Evolutionary conservation across 192 early-diverging fungal genomes (phyloP).

Genomic region (Geranomyces michiganensis): DNA sequence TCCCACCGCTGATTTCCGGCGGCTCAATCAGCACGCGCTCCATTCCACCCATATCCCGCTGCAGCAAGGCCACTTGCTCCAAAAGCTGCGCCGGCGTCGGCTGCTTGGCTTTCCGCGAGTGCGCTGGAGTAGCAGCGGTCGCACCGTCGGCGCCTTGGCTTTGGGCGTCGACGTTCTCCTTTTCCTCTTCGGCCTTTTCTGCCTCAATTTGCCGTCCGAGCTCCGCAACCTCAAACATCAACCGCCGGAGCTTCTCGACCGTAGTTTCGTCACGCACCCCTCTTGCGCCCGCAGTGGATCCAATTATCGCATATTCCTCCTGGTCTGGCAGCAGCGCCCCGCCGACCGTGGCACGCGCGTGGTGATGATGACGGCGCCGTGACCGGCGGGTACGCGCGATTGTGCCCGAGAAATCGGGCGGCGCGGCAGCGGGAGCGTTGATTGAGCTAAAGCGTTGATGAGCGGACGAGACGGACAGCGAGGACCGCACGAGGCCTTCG

Average conservation of each 20-base stretch:
- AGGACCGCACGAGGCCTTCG: conserved; percentile 60
- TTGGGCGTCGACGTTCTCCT: not conserved
- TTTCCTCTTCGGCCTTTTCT: not conserved
- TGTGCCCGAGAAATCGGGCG: conserved; percentile 59
- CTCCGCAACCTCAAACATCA: conserved; percentile 84
- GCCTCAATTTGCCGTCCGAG: conserved; percentile 64
- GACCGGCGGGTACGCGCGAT: conserved; percentile 56
- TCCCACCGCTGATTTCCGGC: not conserved
- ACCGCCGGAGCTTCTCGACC: conserved; percentile 72
- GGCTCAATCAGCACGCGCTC: not conserved
- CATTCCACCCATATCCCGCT: conserved; percentile 30
- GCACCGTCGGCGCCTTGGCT: not conserved
- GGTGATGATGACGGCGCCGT: conserved; percentile 27
- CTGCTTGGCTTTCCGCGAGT: not conserved
- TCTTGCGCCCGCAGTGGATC: conserved; percentile 34
- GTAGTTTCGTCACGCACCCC: conserved; percentile 73
- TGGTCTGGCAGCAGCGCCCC: conserved; percentile 11
- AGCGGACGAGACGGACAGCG: conserved; percentile 59
- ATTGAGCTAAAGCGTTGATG: conserved; percentile 54
- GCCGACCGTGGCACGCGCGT: not conserved
- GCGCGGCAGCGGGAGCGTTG: conserved; percentile 35
- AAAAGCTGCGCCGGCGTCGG: conserved; percentile 27
- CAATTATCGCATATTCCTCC: conserved; percentile 38
- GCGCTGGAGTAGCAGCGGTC: not conserved
- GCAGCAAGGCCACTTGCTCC: conserved; percentile 26